phyloP scores from a whole-genome alignment of 768 basidiomycete genomes.

The Chalciporus sphaerocephalus region DNA sequence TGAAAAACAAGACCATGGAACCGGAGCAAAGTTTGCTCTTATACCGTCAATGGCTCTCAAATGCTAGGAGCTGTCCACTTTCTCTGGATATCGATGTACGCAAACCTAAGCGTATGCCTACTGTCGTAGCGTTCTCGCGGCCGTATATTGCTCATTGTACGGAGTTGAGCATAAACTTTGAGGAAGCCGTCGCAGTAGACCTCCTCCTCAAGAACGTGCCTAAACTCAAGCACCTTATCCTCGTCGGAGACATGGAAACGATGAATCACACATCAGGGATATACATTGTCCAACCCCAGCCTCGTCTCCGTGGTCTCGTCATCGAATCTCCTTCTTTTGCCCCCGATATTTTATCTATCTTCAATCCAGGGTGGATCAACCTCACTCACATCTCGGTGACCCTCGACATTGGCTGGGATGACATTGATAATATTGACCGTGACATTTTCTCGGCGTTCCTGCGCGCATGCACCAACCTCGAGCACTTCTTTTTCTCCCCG shows the following conservation, averaged over 20 bases:
- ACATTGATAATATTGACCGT: neutral
- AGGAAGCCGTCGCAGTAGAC: conserved; percentile 4
- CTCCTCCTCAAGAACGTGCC: conserved; percentile 16
- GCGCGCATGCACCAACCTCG: conserved; percentile 16
- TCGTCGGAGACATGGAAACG: conserved; percentile 6
- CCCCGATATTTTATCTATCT: neutral
- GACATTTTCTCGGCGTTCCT: conserved; percentile 11
- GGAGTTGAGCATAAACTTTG: conserved; percentile 10
- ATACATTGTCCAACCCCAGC: conserved; percentile 5
- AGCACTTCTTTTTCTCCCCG: conserved; percentile 8
- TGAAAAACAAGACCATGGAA: neutral
- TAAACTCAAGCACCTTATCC: conserved; percentile 12
- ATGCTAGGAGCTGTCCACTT: conserved; percentile 13
- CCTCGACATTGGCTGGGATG: neutral
- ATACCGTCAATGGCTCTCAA: conserved; percentile 18
- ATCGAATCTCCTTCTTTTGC: conserved; percentile 1
- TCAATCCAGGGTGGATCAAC: conserved; percentile 15
- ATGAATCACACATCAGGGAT: neutral
- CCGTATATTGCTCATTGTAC: conserved; percentile 13
- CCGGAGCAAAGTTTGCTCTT: conserved; percentile 8
- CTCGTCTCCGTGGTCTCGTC: conserved; percentile 12
- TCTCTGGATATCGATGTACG: conserved; percentile 20
- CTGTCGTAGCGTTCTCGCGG: conserved; percentile 19
- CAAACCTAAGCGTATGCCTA: conserved; percentile 13
- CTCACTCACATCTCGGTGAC: conserved; percentile 11